Percentiles rank a stretch among this genome's conserved stretches.
Conservation (phyloP, 1,284 basidiomycete species). For the Vanrija humicola region DNA sequence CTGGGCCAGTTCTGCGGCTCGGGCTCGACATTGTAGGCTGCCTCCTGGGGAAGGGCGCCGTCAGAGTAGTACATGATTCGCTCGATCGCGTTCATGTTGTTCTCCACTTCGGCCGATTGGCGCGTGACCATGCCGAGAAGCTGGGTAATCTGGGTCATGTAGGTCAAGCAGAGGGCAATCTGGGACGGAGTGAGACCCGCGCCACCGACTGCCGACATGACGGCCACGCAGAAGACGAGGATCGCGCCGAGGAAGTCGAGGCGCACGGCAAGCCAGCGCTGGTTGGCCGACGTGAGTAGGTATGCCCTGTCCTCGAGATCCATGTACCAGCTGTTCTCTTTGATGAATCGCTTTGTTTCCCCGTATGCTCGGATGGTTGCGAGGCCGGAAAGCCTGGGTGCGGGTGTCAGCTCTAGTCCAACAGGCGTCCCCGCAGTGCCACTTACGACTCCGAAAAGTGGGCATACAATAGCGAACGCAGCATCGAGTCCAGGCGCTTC, state of each 20-base stretch:
- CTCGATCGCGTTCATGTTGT: slow-evolving; percentile 65
- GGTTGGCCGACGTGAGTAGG: slow-evolving; percentile 49
- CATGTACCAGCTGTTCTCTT: slow-evolving; percentile 65
- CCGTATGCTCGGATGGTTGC: slow-evolving; percentile 71
- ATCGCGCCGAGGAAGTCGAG: slow-evolving; percentile 67
- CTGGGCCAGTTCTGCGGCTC: slow-evolving; percentile 50
- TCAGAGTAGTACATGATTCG: slow-evolving; percentile 62
- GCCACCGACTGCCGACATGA: slow-evolving; percentile 48
- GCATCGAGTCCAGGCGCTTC: slow-evolving; percentile 56
- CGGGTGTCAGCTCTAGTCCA: slow-evolving; percentile 18
- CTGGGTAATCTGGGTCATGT: slow-evolving; percentile 53
- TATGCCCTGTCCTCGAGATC: slow-evolving; percentile 69
- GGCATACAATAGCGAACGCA: slow-evolving; percentile 67
- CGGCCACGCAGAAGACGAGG: slow-evolving; percentile 61
- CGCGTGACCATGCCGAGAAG: slow-evolving; percentile 55
- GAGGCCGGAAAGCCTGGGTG: slow-evolving; percentile 57
- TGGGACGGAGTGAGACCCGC: slow-evolving; percentile 62
- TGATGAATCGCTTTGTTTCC: slow-evolving; percentile 61
- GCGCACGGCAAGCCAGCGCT: slow-evolving; percentile 72
- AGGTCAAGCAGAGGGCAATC: slow-evolving; percentile 69
- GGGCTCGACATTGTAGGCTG: slow-evolving; percentile 57
- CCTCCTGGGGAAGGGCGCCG: slow-evolving; percentile 59
- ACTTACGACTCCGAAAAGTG: slow-evolving; percentile 68
- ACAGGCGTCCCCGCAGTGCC: slow-evolving; percentile 43
- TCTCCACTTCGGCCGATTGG: slow-evolving; percentile 64